Evolutionary conservation across 306 rosid genomes (phyloP).

Genomic region (Luffa acutangula): DNA sequence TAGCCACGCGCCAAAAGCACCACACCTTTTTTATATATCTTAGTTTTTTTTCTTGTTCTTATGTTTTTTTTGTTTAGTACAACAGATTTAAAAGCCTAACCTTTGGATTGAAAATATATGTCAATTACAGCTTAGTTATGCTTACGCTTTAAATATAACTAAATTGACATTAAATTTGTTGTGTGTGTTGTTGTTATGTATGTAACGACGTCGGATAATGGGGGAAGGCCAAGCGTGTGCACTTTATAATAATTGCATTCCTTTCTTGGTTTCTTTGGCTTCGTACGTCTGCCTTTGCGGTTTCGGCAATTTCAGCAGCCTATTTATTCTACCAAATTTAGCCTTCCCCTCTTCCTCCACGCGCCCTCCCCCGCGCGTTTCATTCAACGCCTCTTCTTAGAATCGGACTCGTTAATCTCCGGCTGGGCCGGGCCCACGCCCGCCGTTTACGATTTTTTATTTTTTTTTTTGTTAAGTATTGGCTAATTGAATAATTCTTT

Average conservation of each 20-base stretch:
- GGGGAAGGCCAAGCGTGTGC: not conserved
- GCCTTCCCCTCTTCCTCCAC: not conserved
- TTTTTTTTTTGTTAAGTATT: not conserved
- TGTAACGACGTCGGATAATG: not conserved
- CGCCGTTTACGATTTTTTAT: not conserved
- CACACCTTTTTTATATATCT: not conserved
- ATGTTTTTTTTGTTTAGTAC: too few species aligned
- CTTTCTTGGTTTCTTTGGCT: not conserved
- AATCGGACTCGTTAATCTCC: not conserved
- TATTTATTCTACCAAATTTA: not conserved
- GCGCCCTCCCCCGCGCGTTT: not conserved
- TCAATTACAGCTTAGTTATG: too few species aligned
- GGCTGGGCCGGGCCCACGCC: not conserved
- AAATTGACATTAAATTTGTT: too few species aligned
- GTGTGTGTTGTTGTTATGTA: too few species aligned
- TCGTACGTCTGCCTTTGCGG: constrained; percentile 3
- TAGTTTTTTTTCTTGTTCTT: not conserved
- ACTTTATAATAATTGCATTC: constrained; percentile 1
- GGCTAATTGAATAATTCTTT: not conserved
- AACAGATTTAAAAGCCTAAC: too few species aligned
- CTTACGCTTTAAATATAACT: too few species aligned
- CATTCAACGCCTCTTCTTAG: not conserved
- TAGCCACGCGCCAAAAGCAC: constrained; percentile 2
- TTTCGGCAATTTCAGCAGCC: constrained; percentile 3
- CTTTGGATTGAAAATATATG: too few species aligned